Conservation (phyloP, 2,329 filamentous ascomycete genomes). For the Aspergillus thermomutatus region DNA sequence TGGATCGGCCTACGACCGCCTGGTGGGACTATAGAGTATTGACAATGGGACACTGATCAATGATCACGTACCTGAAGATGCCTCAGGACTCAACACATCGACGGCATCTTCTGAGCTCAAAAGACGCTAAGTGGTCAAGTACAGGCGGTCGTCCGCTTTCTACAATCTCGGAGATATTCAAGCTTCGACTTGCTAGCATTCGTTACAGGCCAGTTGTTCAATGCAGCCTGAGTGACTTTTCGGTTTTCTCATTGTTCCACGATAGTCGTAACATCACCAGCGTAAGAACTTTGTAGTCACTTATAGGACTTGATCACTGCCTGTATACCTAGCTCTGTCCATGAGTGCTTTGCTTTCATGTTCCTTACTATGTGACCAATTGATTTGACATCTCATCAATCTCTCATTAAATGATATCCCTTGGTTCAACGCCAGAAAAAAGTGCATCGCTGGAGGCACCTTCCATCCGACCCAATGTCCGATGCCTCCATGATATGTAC, state of each 20-base stretch:
- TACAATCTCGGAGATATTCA: neutral
- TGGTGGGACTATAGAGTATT: neutral
- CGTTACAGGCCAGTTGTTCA: neutral
- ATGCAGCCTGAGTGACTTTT: neutral
- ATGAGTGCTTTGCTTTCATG: neutral
- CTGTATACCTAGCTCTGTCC: neutral
- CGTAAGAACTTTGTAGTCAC: neutral
- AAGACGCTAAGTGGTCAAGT: neutral
- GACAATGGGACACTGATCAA: neutral
- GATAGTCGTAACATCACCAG: neutral
- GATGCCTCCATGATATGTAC: conserved; percentile 16
- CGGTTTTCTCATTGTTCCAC: neutral
- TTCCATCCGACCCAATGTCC: conserved; percentile 3
- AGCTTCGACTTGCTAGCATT: neutral
- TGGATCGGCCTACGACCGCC: too few relatives aligned
- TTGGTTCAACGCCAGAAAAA: conserved; percentile 13
- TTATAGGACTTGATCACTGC: neutral
- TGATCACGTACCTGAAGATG: neutral
- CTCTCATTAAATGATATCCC: conserved; percentile 19
- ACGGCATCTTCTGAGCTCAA: neutral
- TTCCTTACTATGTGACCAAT: conserved; percentile 10
- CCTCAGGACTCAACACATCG: too few relatives aligned
- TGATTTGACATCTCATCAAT: conserved; percentile 7
- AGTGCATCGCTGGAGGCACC: conserved; percentile 9
- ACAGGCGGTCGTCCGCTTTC: neutral